Percentiles rank a stretch among this genome's conserved stretches.
phyloP scores from a whole-genome alignment of 129 eudicot species.

The Artemisia tridentata region DNA sequence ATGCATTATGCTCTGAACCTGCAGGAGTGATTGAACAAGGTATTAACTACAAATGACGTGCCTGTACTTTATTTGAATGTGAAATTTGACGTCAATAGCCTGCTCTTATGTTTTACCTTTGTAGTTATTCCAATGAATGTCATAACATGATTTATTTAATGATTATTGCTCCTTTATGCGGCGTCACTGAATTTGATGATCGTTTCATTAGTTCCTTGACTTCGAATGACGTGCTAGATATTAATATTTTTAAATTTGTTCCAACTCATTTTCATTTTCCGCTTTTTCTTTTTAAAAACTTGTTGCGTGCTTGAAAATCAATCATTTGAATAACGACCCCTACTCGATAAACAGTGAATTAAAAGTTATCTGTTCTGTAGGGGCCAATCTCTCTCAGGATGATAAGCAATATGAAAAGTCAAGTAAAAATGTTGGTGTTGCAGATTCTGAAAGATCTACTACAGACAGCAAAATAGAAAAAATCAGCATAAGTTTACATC shows the following conservation, averaged over 20 bases:
- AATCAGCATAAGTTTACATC: conserved; percentile 17
- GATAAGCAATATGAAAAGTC: conserved; percentile 17
- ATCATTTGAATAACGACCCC: too few relatives aligned
- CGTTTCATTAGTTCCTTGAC: too few relatives aligned
- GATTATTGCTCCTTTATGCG: too few relatives aligned
- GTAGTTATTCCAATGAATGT: too few relatives aligned
- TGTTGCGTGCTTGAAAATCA: conserved; percentile 11
- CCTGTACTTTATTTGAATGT: too few relatives aligned
- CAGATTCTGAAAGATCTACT: background rate
- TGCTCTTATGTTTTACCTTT: too few relatives aligned
- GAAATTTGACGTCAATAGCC: too few relatives aligned
- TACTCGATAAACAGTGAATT: background rate
- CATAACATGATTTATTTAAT: too few relatives aligned
- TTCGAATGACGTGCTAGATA: too few relatives aligned
- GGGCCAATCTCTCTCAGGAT: conserved; percentile 24
- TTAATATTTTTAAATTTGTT: too few relatives aligned
- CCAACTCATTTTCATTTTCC: too few relatives aligned
- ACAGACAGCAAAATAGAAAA: conserved; percentile 5
- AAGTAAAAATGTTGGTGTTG: conserved; percentile 15
- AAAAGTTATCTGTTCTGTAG: conserved; percentile 21
- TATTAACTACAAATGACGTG: background rate
- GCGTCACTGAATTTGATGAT: too few relatives aligned
- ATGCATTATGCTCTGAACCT: conserved; percentile 19
- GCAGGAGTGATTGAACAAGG: conserved; percentile 39
- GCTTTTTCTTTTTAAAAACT: background rate